Evolutionary conservation across 495 filamentous ascomycete species (phyloP), one percentile per base, ranked within the genome.

Genomic region (Rhypophila decipiens): DNA sequence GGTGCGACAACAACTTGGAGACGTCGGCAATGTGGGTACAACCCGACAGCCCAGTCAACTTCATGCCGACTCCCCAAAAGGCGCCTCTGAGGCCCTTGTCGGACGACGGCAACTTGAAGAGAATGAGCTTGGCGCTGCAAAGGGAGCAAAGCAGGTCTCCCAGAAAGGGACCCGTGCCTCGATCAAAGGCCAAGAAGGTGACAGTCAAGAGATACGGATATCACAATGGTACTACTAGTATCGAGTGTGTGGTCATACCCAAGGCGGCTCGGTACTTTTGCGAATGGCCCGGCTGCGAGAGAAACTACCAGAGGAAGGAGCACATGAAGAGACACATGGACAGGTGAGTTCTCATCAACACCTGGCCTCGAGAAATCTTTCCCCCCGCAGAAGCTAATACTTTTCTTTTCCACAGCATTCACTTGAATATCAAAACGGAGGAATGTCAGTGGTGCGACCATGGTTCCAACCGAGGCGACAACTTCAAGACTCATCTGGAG

Each of bases 271-370:
- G 49, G 5, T 46, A 47, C 27, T 24, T 13, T 17, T 61, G 59
- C 46, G 34, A 52, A n/a, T 56, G 15, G 27, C 46, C 36, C 8
- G 35, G 45, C 23, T 60, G 72, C 55, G 19, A 20, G 5, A 13
- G n/a, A 34, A 72, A 73, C 51, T 82, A 83, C 56, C 80, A 80
- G 67, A 61, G 79, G 43, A 73, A 74, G 46, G 81, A 85, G 40
- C 80, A 85, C 50, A 53, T 80, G 2, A 80, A 83, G 61, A 66
- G 80, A 15, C 81, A 85, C 53, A 70, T 73, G 57, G 72, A 72
- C 52, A 79, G 74, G 65, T 66, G 58, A 59, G 65, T 33, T 17
- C 18, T 15, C 20, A n/a, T n/a, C n/a, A n/a, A n/a, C 15, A 19
- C 10, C 36, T 2, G 36, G 2, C 15, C 12, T 18, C 36, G 9